These are phyloP conservation scores for Emydomyces testavorans DNA, from an alignment of 2,329 filamentous ascomycete species.

Conservation along the genomic window DNA sequence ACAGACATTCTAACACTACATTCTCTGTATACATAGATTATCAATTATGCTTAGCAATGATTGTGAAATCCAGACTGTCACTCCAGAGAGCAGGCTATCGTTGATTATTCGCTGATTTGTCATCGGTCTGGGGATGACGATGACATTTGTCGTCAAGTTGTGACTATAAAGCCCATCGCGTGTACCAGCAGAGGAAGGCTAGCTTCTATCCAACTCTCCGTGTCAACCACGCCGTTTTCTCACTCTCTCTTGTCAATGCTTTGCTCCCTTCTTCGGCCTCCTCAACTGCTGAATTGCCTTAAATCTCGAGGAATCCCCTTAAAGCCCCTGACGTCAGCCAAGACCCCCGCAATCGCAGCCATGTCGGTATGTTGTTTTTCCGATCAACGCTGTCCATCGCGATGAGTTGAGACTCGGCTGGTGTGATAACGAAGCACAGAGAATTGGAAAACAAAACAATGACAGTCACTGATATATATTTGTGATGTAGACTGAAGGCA, in stretches of 20 bases:
- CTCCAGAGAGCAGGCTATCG: no score
- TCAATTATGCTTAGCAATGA: constrained; percentile 5
- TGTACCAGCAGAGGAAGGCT: no score
- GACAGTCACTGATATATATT: neutral
- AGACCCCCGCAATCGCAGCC: neutral
- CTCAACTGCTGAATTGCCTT: neutral
- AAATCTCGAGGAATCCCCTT: neutral
- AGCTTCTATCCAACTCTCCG: no score
- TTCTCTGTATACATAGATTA: neutral
- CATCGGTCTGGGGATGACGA: neutral
- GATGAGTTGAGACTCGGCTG: neutral
- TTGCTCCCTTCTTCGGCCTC: constrained; percentile 6
- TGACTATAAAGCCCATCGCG: no score
- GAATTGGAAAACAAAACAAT: neutral
- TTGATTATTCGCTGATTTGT: constrained; percentile 5
- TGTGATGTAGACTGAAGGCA: constrained; percentile 24
- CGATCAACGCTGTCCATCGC: neutral
- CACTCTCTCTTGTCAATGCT: neutral
- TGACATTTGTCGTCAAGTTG: neutral
- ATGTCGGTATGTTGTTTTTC: constrained; percentile 12
- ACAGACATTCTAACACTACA: no score
- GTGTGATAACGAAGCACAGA: no score
- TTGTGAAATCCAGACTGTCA: neutral
- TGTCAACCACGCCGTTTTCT: neutral
- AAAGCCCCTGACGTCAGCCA: constrained; percentile 14